Evolutionary conservation across 2,329 filamentous ascomycete species (phyloP).

Genomic region (Elsinoe necatrix): DNA sequence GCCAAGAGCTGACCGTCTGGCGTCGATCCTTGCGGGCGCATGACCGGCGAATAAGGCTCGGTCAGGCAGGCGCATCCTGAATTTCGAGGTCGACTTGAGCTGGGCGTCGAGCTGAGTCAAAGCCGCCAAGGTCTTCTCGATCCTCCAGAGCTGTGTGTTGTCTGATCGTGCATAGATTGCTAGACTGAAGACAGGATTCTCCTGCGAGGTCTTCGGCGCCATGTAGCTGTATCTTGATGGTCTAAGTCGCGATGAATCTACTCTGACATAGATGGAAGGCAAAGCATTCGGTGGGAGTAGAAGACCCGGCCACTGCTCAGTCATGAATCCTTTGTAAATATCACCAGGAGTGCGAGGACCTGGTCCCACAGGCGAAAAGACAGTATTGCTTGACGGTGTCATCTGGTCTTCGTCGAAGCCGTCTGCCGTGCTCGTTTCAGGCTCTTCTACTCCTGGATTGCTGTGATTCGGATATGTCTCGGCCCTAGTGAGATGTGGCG

Average conservation of each 20-base stretch:
- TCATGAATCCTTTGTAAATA: constrained; percentile 70
- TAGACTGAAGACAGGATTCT: constrained; percentile 89
- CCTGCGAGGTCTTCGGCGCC: constrained; percentile 69
- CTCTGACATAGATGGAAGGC: constrained; percentile 73
- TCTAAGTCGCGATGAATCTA: constrained; percentile 89
- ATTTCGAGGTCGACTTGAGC: constrained; percentile 63
- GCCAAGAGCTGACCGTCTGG: constrained; percentile 70
- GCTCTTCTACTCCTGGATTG: constrained; percentile 19
- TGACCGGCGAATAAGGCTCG: constrained; percentile 82
- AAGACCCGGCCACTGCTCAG: constrained; percentile 78
- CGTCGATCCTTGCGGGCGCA: constrained; percentile 86
- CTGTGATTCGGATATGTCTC: constrained; percentile 29
- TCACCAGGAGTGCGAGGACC: constrained; percentile 28
- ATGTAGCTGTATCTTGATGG: constrained; percentile 81
- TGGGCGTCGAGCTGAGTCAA: constrained; percentile 74
- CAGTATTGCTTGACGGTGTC: not conserved
- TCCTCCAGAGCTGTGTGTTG: constrained; percentile 75
- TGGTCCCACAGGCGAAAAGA: not conserved
- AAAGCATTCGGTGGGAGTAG: constrained; percentile 82
- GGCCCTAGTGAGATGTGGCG: constrained; percentile 37
- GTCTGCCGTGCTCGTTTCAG: constrained; percentile 18
- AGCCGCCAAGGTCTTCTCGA: constrained; percentile 83
- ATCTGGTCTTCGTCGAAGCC: constrained; percentile 9
- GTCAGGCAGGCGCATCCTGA: constrained; percentile 72
- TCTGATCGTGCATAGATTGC: constrained; percentile 73